Evolutionary conservation across 2,329 filamentous ascomycete genomes (phyloP).

Genomic region (Botrytis pseudocinerea): DNA sequence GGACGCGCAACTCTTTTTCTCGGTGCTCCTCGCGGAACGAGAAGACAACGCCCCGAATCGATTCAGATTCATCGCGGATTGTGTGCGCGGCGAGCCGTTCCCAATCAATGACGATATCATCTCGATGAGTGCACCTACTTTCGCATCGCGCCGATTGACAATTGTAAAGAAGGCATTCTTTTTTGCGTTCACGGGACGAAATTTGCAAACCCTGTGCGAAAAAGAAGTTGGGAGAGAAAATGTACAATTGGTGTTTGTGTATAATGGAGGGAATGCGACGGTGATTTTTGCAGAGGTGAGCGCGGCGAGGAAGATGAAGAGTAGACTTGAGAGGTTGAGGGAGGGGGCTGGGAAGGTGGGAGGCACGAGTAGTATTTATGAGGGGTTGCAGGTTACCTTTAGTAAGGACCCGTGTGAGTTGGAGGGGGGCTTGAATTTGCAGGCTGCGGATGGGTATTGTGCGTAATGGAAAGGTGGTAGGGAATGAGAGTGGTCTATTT

Average conservation of each 20-base stretch:
- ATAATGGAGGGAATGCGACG: constrained; percentile 41
- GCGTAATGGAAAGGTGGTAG: neutral
- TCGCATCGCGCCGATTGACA: constrained; percentile 37
- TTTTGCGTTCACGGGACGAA: constrained; percentile 34
- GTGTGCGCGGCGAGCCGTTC: constrained; percentile 32
- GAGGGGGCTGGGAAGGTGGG: constrained; percentile 5
- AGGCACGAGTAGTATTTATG: constrained; percentile 5
- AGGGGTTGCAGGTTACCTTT: constrained; percentile 22
- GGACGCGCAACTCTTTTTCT: constrained; percentile 33
- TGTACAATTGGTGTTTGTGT: constrained; percentile 35
- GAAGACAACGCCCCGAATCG: constrained; percentile 27
- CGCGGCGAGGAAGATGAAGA: constrained; percentile 36
- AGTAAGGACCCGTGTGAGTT: constrained; percentile 27
- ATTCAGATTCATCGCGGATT: constrained; percentile 37
- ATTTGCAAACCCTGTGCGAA: constrained; percentile 32
- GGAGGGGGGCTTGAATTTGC: constrained; percentile 18
- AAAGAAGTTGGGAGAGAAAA: constrained; percentile 33
- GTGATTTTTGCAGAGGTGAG: constrained; percentile 38
- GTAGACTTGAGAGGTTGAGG: constrained; percentile 31
- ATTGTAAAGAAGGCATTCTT: constrained; percentile 40
- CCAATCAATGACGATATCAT: constrained; percentile 32
- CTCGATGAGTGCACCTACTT: constrained; percentile 32
- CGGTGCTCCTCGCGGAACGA: constrained; percentile 30
- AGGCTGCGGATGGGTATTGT: constrained; percentile 14
- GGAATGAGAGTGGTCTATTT: neutral